Evolutionary conservation across 2,329 filamentous ascomycete species (phyloP), one percentile per base, ranked within the genome.

Genomic region (Pyrenochaeta sp.): DNA sequence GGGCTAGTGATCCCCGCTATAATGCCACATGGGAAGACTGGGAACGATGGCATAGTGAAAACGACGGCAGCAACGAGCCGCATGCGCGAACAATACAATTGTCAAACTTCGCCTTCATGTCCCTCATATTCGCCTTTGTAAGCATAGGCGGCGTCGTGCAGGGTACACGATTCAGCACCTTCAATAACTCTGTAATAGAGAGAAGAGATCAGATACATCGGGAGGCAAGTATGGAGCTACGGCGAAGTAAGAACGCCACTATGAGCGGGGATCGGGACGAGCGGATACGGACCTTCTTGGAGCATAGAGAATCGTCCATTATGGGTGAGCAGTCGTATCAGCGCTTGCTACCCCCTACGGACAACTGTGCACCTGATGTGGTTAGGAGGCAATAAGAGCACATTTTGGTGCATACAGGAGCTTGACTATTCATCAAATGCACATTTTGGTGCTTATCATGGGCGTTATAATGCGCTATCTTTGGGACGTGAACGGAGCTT

Each of bases 21-120:
- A 98, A 98, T 75, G 95, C 92, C 0, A 98, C 95, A 0, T 99
- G 95, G 95, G 95, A 99, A 75, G 95, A 99, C 76, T 97, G 93
- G 93, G 92, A 97, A 80, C 84, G 84, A 44, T 80, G 78, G 77
- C 74, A 78, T 59, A 54, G 65, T 25, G 66, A 67, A 32, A 74
- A 72, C 27, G 64, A 73, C 57, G 59, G 62, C 50, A 69, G 56
- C 49, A 69, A 77, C 71, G 75, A 75, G 62, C 80, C 78, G 52
- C 63, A 79, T 65, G 71, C 70, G 69, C 64, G 75, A 73, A 62
- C 85, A 85, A 67, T 88, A 51, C 91, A 88, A 77, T 88, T 94
- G 79, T 91, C 90, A 57, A 96, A 97, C 72, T 87, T 88, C 42
- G 84, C 88, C 12, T 98, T 98, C 72, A 86, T 90, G 7, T 81